Evolutionary conservation across 352 stramenopile species (phyloP).

Genomic region (Pythium volutum): DNA sequence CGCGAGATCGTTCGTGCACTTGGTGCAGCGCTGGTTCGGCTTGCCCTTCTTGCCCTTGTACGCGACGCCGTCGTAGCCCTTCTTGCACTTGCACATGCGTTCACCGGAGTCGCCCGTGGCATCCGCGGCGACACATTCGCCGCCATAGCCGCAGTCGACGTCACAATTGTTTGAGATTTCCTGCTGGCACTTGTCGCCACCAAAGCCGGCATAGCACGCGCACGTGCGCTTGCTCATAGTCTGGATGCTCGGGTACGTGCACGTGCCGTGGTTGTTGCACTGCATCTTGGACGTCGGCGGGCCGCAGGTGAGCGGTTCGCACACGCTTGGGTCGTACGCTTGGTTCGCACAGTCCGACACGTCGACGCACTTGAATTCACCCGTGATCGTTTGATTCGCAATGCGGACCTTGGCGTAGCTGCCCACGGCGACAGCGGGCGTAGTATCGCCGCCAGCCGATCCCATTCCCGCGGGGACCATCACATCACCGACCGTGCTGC

Average conservation of each 20-base stretch:
- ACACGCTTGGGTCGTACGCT: conserved; percentile 34
- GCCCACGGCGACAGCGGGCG: conserved; percentile 25
- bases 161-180: conserved; percentile 43
- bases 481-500: conserved; percentile 11
- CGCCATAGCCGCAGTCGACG: conserved; percentile 48
- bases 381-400: conserved; percentile 44
- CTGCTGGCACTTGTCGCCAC: conserved; percentile 43
- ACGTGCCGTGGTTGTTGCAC: conserved; percentile 48
- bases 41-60: conserved; percentile 48
- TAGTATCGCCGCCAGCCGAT: conserved; percentile 8
- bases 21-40: conserved; percentile 37
- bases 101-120: no score
- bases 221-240: conserved; percentile 31
- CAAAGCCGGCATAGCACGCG: conserved; percentile 39
- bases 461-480: conserved; percentile 8
- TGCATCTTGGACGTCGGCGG: conserved; percentile 20
- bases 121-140: conserved; percentile 44
- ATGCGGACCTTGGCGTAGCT: conserved; percentile 56
- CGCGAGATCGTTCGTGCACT: conserved; percentile 35
- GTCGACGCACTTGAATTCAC: conserved; percentile 43
- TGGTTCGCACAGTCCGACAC: conserved; percentile 41
- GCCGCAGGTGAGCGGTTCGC: conserved; percentile 33
- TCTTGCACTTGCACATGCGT: conserved; percentile 42
- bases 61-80: conserved; percentile 39
- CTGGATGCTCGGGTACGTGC: conserved; percentile 35